Evolutionary conservation across 176 grass and related monocot species (phyloP).

Genomic region (Cymbopogon citratus): DNA sequence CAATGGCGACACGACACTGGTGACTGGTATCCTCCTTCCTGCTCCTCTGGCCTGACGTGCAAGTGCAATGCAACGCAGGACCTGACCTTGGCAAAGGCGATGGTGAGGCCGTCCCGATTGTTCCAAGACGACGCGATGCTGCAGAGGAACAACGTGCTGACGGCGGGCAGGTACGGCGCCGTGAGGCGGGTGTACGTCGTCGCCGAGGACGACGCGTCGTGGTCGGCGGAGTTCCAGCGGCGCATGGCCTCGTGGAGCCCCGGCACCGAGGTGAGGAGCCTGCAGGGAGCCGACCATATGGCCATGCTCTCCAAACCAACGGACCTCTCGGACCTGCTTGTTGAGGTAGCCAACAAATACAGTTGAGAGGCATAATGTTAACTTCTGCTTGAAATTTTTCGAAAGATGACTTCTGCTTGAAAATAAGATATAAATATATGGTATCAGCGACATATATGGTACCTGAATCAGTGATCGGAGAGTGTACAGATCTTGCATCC

Average conservation of each 20-base stretch:
- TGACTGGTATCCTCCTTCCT: neutral
- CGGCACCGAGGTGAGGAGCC: conserved; percentile 11
- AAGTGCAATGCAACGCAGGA: conserved; percentile 10
- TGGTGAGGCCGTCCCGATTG: neutral
- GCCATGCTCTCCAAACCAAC: conserved; percentile 36
- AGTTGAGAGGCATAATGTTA: neutral
- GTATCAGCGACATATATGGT: neutral
- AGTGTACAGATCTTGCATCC: neutral
- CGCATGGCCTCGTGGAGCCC: conserved; percentile 33
- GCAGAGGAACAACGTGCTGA: neutral
- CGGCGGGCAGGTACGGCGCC: conserved; percentile 14
- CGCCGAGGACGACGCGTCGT: conserved; percentile 22
- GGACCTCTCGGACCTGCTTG: conserved; percentile 20
- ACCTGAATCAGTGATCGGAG: neutral
- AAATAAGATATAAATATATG: too few species aligned
- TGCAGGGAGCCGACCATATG: conserved; percentile 46
- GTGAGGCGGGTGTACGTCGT: conserved; percentile 29
- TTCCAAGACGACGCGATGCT: conserved; percentile 22
- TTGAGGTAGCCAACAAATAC: conserved; percentile 6
- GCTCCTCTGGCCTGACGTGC: neutral
- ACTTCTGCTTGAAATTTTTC: too few species aligned
- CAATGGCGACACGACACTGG: neutral
- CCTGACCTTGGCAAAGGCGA: conserved; percentile 6
- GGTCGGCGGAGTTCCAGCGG: neutral
- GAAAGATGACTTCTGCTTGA: too few species aligned